Evolutionary conservation across 768 basidiomycete species (phyloP), one percentile per base, ranked within the genome.

Genomic region (Suillus alpinus): DNA sequence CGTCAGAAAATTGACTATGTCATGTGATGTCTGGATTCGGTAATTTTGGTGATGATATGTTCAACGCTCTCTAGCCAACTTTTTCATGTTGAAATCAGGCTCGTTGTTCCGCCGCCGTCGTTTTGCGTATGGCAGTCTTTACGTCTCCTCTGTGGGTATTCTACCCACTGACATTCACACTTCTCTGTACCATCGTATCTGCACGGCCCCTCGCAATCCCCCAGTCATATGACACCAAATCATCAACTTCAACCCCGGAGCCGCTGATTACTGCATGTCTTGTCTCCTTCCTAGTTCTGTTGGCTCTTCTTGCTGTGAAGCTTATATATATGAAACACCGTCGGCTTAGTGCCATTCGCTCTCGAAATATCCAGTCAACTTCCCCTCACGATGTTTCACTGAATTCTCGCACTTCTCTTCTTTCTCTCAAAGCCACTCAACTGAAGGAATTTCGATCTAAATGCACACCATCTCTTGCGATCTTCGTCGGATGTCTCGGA

Each of bases 401-500:
- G 16, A 59, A 41, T 12, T 37, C 53, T 47, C 31, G 63, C 10
- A 46, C 47, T 26, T 57, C 58, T 18, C 39, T 47, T 29, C 31
- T 44, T 6, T 40, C 53, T 43, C 14, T 50, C 43, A 63, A 70
- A 12, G 34, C 5, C 31, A 23, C 32, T 23, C 31, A 20, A 20
- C 56, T 23, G 31, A 34, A 50, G 56, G 47, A 52, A 12, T 43
- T 56, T 14, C 57, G 63, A 6, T 55, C 46, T 8, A 13, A 32
- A 23, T 56, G 16, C 23, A 18, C 49, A 56, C 36, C 52, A 20
- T 40, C 57, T 20, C 57, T 63, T 8, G 68, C 65, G 2, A 37
- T 75, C 31, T 44, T 70, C 49, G 63, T 73, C 13, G 73, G 72
- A 7, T 75, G 64, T 53, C 63, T 73, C 14, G 72, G 72, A 32